Evolutionary conservation across 495 filamentous ascomycete genomes (phyloP), one percentile per base, ranked within the genome.

Genomic region (Tuber microsphaerosporum): DNA sequence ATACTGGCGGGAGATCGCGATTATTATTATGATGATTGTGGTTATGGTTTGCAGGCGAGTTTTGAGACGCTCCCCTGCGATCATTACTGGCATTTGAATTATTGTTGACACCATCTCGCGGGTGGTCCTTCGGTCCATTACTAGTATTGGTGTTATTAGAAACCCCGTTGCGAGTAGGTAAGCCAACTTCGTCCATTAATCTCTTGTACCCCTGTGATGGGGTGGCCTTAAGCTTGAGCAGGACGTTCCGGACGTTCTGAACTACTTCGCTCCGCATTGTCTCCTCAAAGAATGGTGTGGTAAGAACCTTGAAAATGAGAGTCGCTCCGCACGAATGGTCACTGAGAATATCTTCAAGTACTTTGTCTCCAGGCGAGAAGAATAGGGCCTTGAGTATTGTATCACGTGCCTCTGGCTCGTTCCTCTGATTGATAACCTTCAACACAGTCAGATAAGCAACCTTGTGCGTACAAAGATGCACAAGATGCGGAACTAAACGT

Each of bases 371-470:
- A 4, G 89, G 90, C 48, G 93, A 94, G 85, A 97, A 97, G 89
- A 99, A 99, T 42, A 99, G 85, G 39, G 96, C 94, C 83, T 93
- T 91, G 70, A 98, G 87, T 61, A 99, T 92, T 41, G 89, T 92
- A 80, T 98, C 94, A n/a, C 96, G 89, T 7, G 95, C 95, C 72
- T 97, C 94, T 2, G 92, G 87, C 85, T 99, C 95, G 70, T 94
- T 93, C 80, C 94, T 92, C 84, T 99, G 95, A 84, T 99, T 99
- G 84, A 99, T 97, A 46, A 98, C 94, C 86, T 99, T 99, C 72
- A 99, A 86, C 31, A 99, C 95, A 2, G 95, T 99, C 75, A 98
- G 87, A 79, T 98, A 99, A 0, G 95, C 95, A 76, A 99, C 95
- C 86, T 99, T 99, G 86, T 99, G 95, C 0, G 95, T 98, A 86